Conservation (phyloP, 1,284 basidiomycete species). For the Trichosporon asahii region DNA sequence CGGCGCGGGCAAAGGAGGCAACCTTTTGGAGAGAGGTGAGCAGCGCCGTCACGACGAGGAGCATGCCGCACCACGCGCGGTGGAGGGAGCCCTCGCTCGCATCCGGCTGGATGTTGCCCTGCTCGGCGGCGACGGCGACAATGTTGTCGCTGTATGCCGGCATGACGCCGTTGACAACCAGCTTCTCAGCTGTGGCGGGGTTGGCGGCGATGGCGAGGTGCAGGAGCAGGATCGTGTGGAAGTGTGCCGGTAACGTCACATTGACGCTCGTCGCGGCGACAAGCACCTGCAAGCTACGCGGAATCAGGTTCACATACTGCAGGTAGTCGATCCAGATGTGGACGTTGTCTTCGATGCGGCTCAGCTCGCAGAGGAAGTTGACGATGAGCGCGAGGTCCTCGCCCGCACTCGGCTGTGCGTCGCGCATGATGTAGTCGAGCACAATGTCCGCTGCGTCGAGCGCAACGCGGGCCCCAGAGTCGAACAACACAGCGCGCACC, state of each 20-base stretch:
- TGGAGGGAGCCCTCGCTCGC: constrained; percentile 74
- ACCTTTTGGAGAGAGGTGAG: constrained; percentile 57
- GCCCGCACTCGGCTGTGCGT: constrained; percentile 4
- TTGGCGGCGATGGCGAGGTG: constrained; percentile 80
- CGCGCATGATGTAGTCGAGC: constrained; percentile 34
- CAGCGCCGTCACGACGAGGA: constrained; percentile 73
- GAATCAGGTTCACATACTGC: constrained; percentile 76
- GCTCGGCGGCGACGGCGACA: constrained; percentile 69
- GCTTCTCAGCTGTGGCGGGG: constrained; percentile 71
- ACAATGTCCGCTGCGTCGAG: constrained; percentile 43
- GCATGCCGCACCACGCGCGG: constrained; percentile 76
- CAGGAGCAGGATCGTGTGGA: constrained; percentile 73
- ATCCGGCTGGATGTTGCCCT: constrained; percentile 68
- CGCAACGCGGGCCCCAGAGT: constrained; percentile 34
- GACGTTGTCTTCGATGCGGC: constrained; percentile 21
- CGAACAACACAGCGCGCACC: constrained; percentile 31
- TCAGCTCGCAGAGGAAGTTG: constrained; percentile 40
- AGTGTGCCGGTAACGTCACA: constrained; percentile 56
- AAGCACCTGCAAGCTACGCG: constrained; percentile 70
- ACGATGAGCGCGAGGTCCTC: constrained; percentile 41
- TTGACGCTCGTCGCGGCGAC: constrained; percentile 54
- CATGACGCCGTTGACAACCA: constrained; percentile 78
- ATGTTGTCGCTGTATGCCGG: constrained; percentile 78
- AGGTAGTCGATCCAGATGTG: constrained; percentile 70
- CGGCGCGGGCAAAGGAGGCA: constrained; percentile 72